Evolutionary conservation across 1,139 yeast species (phyloP).

Genomic region (Candida sojae): DNA sequence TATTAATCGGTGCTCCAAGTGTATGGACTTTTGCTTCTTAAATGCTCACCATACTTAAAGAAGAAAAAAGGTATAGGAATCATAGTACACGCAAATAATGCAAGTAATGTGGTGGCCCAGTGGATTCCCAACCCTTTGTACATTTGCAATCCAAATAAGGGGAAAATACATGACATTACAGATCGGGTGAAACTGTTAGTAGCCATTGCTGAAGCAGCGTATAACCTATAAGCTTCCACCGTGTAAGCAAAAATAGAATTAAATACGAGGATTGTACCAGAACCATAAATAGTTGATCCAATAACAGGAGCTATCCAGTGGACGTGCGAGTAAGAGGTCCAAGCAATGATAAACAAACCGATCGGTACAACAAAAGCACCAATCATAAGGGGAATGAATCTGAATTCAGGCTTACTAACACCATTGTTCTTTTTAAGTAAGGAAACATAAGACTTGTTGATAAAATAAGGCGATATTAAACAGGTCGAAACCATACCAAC

Average conservation of each 20-base stretch:
- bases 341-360: constrained; percentile 41
- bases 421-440: constrained; percentile 31
- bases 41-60: constrained; percentile 33
- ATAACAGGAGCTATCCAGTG: constrained; percentile 46
- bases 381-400: constrained; percentile 37
- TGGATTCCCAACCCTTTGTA: constrained; percentile 36
- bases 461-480: constrained; percentile 20
- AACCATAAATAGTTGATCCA: constrained; percentile 38
- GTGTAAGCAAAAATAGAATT: constrained; percentile 41
- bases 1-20: constrained; percentile 20
- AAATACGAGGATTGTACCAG: constrained; percentile 41
- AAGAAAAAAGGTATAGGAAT: constrained; percentile 42
- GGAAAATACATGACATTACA: constrained; percentile 39
- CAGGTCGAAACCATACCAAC: constrained; percentile 44
- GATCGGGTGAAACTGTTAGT: constrained; percentile 42
- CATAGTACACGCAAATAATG: constrained; percentile 29
- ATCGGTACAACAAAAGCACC: constrained; percentile 38
- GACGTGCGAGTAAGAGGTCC: constrained; percentile 37
- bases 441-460: constrained; percentile 23
- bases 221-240: constrained; percentile 41
- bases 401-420: constrained; percentile 35
- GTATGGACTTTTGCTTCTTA: constrained; percentile 27
- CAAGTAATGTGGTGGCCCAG: constrained; percentile 44
- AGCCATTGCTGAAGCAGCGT: constrained; percentile 45
- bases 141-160: constrained; percentile 41